Base-by-base conservation (phyloP, 2,329 filamentous ascomycete genomes). In the Rutstroemia sp. region DNA sequence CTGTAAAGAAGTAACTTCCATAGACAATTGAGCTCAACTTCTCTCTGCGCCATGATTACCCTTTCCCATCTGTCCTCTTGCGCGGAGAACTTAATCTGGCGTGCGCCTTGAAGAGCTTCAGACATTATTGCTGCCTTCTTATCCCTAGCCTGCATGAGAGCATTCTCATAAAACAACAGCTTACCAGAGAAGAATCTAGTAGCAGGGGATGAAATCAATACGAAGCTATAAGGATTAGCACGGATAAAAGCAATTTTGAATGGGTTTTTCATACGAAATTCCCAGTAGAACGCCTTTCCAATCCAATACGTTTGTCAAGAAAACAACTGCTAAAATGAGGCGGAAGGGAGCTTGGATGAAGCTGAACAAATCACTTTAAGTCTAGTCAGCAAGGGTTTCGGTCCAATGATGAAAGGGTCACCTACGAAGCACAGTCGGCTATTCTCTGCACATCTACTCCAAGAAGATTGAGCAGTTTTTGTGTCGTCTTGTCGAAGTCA, bases 51-150 rank as follows among this genome's bases (percentile, higher is more conserved):
- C 60, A 77, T 70, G 66, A 92, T 87, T 59, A 83, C 85, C 16
- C 77, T 75, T 69, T 89, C 82, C 88, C 88, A 92, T 63, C 87
- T 80, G n/a, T 75, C 72, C 69, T 92, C 88, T 2, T 88, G 72
- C 0, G 87, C 88, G 0, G 87, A 86, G 63, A 92, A 90, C 67
- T 92, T 92, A 72, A 92, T 89, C 69, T 92, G 88, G 1, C 87
- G 81, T 60, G 92, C 90, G 4, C 88, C 88, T 60, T 87, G 80
- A 0, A 92, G 72, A 0, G 85, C 86, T 69, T 92, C 88, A 1
- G 86, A 87, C 37, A 92, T 77, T 14, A 90, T 78, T 1, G 80
- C 83, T 69, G 90, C 78, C 71, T 91, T 91, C 58, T 83, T 78
- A 66, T 92, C 88, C 37, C 88, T 78, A 27, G 83, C 76, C 67